Base-by-base conservation (phyloP, 1,284 basidiomycete species). In the Ustilago cynodontis region DNA sequence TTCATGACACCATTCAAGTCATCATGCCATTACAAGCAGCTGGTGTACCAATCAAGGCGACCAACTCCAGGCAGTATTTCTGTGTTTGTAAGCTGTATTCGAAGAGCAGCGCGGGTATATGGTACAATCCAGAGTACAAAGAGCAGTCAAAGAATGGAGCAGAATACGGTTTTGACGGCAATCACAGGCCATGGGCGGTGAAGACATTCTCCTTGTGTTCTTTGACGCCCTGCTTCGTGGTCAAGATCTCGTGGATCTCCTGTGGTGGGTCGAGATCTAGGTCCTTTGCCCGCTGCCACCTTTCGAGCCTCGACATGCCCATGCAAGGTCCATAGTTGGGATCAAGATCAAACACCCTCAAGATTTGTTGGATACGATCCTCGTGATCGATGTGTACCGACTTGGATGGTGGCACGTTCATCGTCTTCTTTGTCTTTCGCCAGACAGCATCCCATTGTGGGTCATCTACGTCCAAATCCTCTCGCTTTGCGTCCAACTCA, bases 281-380 rank as follows among this genome's bases (percentile, higher is more conserved):
- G 18, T 90, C 89, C 51, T 92, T 85, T 0, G 95, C 95, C 43
- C 95, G 89, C 80, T 96, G 90, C 94, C 94, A 98, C 35, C 95
- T 89, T 73, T 95, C 91, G 26, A 97, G 87, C 49, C 95, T 90
- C 14, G 91, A 90, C 52, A 95, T 89, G 1, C 94, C 94, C 49
- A 93, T 89, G 77, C 92, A 94, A 1, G 94, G 94, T 0, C 94
- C 94, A 83, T 91, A 96, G 67, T 74, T 66, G 20, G 83, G 77
- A 65, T 85, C 77, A 35, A 85, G 64, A 60, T 85, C 84, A 53
- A 85, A 85, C 9, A 82, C 77, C 20, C 84, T 71, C 58, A 85
- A 59, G 37, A 84, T 84, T 63, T 80, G 82, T 45, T 84, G 74
- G 39, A 85, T 80, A 29, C 83, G 76, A 33, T 79, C 76, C 59